Conservation (phyloP, 2,329 filamentous ascomycete species). For the Aspergillus latus region DNA sequence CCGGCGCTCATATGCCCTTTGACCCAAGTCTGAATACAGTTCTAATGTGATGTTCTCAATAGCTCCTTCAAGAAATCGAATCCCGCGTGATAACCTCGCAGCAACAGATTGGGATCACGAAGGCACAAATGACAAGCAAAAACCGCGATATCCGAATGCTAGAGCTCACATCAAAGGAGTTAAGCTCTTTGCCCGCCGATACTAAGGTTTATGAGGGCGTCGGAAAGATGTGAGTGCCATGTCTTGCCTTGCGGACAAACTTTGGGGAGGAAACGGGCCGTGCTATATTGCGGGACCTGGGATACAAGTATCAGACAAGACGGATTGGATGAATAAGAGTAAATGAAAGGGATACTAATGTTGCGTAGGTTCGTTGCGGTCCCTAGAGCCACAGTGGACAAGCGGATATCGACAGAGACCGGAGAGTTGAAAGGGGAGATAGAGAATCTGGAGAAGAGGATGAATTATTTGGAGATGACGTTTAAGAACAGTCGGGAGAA, state of each 20-base stretch:
- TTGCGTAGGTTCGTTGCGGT: constrained; percentile 77
- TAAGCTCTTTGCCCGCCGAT: constrained; percentile 70
- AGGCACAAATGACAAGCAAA: constrained; percentile 79
- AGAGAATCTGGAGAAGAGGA: constrained; percentile 77
- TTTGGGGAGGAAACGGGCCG: neutral
- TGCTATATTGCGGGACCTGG: neutral
- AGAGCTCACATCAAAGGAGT: constrained; percentile 80
- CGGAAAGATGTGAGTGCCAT: constrained; percentile 81
- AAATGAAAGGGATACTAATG: neutral
- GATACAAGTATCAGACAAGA: neutral
- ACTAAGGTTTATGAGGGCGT: constrained; percentile 91
- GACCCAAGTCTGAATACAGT: neutral
- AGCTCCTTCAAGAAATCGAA: constrained; percentile 94
- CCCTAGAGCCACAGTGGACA: constrained; percentile 69
- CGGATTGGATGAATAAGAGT: neutral
- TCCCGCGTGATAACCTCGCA: constrained; percentile 82
- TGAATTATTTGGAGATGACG: constrained; percentile 91
- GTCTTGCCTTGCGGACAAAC: neutral
- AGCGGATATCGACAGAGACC: constrained; percentile 72
- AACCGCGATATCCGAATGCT: constrained; percentile 86
- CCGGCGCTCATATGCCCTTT: neutral
- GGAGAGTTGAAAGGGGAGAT: constrained; percentile 75
- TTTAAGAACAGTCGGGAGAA: constrained; percentile 91
- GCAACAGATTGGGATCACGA: constrained; percentile 86
- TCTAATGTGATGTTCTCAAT: neutral